Evolutionary conservation across 352 stramenopile genomes (phyloP), one percentile per base, ranked within the genome.

Genomic region (Phytophthora megakarya): DNA sequence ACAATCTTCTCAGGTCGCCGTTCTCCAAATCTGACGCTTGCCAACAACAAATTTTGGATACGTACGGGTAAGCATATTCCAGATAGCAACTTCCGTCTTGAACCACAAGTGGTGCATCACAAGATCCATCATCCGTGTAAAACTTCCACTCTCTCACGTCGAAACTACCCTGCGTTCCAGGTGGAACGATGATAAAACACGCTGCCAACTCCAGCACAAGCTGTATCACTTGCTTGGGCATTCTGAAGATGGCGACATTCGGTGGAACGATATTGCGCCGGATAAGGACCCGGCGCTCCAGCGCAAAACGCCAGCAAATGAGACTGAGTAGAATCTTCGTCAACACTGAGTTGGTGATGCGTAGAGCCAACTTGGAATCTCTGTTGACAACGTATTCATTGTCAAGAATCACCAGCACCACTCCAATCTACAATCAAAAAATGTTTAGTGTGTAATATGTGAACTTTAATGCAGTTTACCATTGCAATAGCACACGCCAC

Each of bases 121-220:
- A 93, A 12, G 54, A 49, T 37, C 32, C 39, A 13, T 67, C 49
- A 19, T 79, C 76, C 6, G 72, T 57, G 60, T 88, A 85, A 33
- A 75, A 88, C 57, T 87, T 89, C 84, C 82, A 93, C 39, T 93
- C 81, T 49, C 67, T 80, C 11, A 93, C 75, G 6, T 61, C 54
- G 19, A 93, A 88, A 22, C 49, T 77, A 1, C 77, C 75, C 3
- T 58, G 54, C 3, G 83, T 68, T 19, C 81, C 79, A 10, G 82
- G 84, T 3, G 84, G 84, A 0, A 93, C 68, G 35, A 73, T 79
- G 10, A 91, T 68, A 21, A 61, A 58, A 44, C 82, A 92, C 15
- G 80, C 47, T 7, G 68, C 52, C 5, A 93, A 40, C 55, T 93
- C 84, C 1, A 78, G 38, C 4, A 78, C 23, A 13, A 90, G 56